Percentiles rank a stretch among this genome's conserved stretches.
These are phyloP conservation scores for Kwoniella dejecticola DNA, from an alignment of 768 basidiomycete genomes.

Conservation along the genomic window DNA sequence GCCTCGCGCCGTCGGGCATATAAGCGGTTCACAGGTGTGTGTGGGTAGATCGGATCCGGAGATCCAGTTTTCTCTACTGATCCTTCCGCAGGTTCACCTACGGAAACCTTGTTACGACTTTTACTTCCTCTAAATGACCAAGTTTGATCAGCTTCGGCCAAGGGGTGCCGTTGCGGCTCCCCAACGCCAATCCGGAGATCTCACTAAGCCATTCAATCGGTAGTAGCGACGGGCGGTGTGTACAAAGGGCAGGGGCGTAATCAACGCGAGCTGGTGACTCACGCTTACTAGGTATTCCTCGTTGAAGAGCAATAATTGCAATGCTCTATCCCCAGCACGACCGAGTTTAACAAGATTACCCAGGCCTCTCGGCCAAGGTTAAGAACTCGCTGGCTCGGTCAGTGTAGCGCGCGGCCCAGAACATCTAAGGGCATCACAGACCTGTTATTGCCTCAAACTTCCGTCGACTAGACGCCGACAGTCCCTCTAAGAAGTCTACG, in stretches of 20 bases:
- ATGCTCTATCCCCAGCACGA: constrained; percentile 85
- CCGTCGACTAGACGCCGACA: constrained; percentile 76
- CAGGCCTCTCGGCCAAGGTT: constrained; percentile 73
- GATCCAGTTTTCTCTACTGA: constrained; percentile 59
- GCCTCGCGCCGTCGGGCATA: constrained; percentile 5
- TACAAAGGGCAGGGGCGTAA: constrained; percentile 89
- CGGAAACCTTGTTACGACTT: constrained; percentile 80
- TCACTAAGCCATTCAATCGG: constrained; percentile 89
- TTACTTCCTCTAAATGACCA: constrained; percentile 84
- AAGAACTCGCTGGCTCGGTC: constrained; percentile 81
- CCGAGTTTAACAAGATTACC: constrained; percentile 78
- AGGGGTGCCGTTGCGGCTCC: constrained; percentile 62
- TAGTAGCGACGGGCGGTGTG: constrained; percentile 88
- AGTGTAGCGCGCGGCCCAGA: constrained; percentile 86
- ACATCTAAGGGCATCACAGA: constrained; percentile 90
- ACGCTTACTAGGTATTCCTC: constrained; percentile 86
- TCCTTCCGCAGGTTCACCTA: constrained; percentile 82
- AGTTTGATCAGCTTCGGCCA: constrained; percentile 70
- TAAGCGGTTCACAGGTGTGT: constrained; percentile 60
- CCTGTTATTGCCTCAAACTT: constrained; percentile 90
- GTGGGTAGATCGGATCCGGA: constrained; percentile 52
- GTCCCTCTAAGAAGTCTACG: constrained; percentile 82
- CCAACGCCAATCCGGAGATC: constrained; percentile 76
- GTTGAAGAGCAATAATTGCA: constrained; percentile 91
- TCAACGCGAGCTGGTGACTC: constrained; percentile 86